These are phyloP conservation scores for Alloteropsis semialata DNA, from an alignment of 176 grass and related monocot genomes.

Conservation along the genomic window DNA sequence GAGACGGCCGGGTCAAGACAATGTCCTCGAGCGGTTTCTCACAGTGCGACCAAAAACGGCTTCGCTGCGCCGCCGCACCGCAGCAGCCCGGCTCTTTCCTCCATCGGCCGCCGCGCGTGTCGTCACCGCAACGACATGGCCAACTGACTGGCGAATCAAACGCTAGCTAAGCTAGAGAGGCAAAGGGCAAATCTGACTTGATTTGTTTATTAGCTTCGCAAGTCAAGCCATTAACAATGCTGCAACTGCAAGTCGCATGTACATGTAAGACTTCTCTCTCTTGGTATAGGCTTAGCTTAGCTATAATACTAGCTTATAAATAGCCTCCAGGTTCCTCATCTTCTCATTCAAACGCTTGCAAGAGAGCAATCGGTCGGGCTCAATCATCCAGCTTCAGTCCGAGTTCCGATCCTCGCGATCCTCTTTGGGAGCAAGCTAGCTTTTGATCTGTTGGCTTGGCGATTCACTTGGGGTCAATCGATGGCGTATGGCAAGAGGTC, in stretches of 20 bases:
- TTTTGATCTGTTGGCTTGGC: not conserved
- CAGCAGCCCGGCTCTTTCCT: not conserved
- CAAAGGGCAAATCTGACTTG: not conserved
- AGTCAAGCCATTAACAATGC: constrained; percentile 17
- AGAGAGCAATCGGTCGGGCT: not conserved
- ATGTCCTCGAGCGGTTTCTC: not conserved
- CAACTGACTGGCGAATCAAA: not conserved
- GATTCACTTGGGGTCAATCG: not conserved
- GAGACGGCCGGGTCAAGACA: not conserved
- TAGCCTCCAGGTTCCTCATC: not conserved
- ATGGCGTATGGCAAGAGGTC: constrained; percentile 67
- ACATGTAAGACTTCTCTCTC: not conserved
- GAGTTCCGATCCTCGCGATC: not conserved
- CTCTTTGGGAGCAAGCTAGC: not conserved
- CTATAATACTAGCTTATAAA: constrained; percentile 7
- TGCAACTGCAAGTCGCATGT: not conserved
- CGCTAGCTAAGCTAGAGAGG: not conserved
- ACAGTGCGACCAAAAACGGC: not conserved
- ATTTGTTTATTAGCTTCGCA: not conserved
- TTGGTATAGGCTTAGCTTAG: no score
- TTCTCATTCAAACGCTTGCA: not conserved
- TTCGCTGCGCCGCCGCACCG: not conserved
- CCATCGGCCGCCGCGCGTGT: not conserved
- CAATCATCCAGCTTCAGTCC: not conserved
- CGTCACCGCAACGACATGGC: not conserved